phyloP scores from a whole-genome alignment of 164 flowering plant genomes.

The Dillenia turbinata region DNA sequence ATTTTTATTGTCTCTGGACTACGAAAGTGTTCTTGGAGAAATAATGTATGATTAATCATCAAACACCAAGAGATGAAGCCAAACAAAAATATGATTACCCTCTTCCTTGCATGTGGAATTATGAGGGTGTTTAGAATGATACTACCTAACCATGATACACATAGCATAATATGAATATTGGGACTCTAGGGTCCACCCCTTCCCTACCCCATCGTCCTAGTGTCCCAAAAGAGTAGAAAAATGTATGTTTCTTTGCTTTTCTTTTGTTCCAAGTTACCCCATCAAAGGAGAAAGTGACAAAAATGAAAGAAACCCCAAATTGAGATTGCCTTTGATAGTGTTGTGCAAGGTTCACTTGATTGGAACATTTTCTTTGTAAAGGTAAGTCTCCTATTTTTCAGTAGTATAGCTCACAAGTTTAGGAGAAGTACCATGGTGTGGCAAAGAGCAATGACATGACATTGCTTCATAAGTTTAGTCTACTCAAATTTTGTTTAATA shows the following conservation, averaged over 20 bases:
- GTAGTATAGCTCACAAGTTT: no score
- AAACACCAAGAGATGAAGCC: conserved; percentile 8
- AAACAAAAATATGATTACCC: conserved; percentile 11
- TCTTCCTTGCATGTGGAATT: conserved; percentile 18
- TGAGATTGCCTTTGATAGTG: no score
- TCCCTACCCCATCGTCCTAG: not conserved
- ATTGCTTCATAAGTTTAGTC: no score
- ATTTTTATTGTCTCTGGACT: no score
- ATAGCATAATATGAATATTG: not conserved
- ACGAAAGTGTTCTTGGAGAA: no score
- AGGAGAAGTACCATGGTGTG: no score
- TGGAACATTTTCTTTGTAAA: no score
- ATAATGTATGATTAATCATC: no score
- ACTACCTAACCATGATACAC: conserved; percentile 6
- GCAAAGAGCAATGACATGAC: no score
- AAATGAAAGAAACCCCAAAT: not conserved
- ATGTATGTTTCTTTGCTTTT: not conserved
- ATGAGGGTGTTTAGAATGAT: conserved; percentile 9
- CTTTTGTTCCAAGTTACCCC: conserved; percentile 2
- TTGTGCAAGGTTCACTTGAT: no score
- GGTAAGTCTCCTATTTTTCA: no score
- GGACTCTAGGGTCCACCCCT: conserved; percentile 1
- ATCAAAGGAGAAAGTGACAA: not conserved
- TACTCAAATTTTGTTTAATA: no score
- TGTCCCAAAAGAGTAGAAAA: not conserved